phyloP scores from a whole-genome alignment of 169 alveolate genomes.

The Cystoisospora suis region DNA sequence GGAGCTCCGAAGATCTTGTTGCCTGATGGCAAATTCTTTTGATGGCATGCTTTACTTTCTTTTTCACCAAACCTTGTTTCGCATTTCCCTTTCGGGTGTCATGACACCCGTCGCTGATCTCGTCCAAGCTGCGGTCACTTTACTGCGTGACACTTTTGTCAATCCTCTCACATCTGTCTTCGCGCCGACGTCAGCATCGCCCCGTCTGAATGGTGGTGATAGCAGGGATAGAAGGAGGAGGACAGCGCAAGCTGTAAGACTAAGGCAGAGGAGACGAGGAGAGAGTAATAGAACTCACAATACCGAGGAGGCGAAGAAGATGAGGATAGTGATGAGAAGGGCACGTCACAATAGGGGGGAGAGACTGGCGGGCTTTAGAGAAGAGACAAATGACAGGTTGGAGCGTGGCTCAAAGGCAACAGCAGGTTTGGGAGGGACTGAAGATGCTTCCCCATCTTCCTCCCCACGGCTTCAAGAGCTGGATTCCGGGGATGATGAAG shows the following conservation, averaged over 20 bases:
- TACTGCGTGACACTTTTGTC: slow-evolving; percentile 24
- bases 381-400: neutral
- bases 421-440: neutral
- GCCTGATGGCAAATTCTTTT: slow-evolving; percentile 11
- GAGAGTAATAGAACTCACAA: too few species aligned
- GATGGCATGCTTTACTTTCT: slow-evolving; percentile 29
- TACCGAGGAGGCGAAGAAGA: neutral
- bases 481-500: neutral
- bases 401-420: neutral
- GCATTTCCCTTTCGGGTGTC: slow-evolving; percentile 25
- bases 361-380: too few species aligned
- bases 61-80: slow-evolving; percentile 13
- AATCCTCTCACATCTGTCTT: too few species aligned
- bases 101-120: slow-evolving; percentile 36
- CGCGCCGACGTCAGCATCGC: too few species aligned
- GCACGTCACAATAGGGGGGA: too few species aligned
- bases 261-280: too few species aligned
- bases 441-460: too few species aligned
- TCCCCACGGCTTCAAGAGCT: too few species aligned
- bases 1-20: slow-evolving; percentile 15
- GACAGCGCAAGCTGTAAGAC: too few species aligned
- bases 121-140: neutral
- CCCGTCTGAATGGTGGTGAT: neutral
- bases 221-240: neutral
- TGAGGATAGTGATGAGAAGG: too few species aligned